Conservation (phyloP, 2,329 filamentous ascomycete genomes). For the Monosporascus sp. region DNA sequence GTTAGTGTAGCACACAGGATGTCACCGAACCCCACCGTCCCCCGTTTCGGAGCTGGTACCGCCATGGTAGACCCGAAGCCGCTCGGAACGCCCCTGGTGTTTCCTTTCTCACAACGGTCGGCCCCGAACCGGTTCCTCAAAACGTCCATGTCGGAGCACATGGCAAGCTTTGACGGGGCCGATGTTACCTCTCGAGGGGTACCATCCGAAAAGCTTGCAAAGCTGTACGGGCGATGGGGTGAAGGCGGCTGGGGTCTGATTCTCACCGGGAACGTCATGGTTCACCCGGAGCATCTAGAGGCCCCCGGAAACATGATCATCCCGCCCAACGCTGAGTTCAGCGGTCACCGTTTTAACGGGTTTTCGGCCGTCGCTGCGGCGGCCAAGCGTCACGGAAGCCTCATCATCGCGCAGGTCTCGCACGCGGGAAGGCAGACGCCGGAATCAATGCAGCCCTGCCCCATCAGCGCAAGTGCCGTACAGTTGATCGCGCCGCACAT, state of each 20-base stretch:
- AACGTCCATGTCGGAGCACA: conserved; percentile 4
- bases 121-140: conserved; percentile 5
- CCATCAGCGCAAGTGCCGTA: conserved; percentile 37
- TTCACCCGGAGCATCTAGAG: conserved; percentile 56
- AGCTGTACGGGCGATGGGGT: conserved; percentile 44
- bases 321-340: conserved; percentile 42
- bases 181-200: neutral
- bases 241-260: conserved; percentile 52
- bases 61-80: neutral
- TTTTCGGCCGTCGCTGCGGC: conserved; percentile 52
- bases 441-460: conserved; percentile 26
- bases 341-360: conserved; percentile 55
- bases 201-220: neutral
- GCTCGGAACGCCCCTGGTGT: conserved; percentile 1
- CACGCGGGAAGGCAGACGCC: conserved; percentile 56
- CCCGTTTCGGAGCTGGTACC: neutral
- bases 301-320: conserved; percentile 55
- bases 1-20: too few relatives aligned
- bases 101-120: neutral
- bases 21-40: neutral
- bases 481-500: conserved; percentile 21
- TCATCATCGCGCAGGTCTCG: conserved; percentile 57
- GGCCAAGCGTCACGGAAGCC: conserved; percentile 52
- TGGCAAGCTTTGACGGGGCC: neutral
- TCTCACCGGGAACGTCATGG: conserved; percentile 60